Evolutionary conservation across 2,329 filamentous ascomycete genomes (phyloP).

Genomic region (Talaromyces sp.): DNA sequence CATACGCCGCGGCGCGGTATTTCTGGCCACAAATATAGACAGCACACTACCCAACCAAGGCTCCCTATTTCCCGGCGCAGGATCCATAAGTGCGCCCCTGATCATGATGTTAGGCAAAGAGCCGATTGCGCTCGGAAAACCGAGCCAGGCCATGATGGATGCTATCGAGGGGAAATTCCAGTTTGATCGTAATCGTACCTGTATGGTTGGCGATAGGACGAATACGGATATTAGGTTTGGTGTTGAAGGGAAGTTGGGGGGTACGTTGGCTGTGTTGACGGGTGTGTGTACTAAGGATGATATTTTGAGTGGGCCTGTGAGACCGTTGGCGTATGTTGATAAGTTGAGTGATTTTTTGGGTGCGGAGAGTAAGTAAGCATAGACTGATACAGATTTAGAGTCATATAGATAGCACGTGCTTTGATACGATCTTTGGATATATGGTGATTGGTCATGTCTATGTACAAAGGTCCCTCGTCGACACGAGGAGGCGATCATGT

Average conservation of each 20-base stretch:
- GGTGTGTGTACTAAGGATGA: conserved; percentile 81
- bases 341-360: conserved; percentile 72
- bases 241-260: conserved; percentile 83
- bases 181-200: conserved; percentile 78
- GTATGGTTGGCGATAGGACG: conserved; percentile 92
- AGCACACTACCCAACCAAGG: conserved; percentile 81
- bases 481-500: not conserved
- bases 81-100: conserved; percentile 75
- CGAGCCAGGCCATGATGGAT: conserved; percentile 99
- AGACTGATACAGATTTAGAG: conserved; percentile 4
- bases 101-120: conserved; percentile 67
- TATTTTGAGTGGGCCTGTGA: conserved; percentile 71
- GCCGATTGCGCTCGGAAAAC: conserved; percentile 83
- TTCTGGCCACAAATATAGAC: conserved; percentile 91
- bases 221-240: conserved; percentile 98
- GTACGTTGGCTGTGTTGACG: conserved; percentile 85
- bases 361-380: conserved; percentile 11
- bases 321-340: conserved; percentile 82
- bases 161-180: conserved; percentile 94
- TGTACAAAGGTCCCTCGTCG: not conserved
- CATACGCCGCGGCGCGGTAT: conserved; percentile 72
- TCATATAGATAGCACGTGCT: conserved; percentile 14
- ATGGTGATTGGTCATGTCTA: too few species aligned
- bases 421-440: not conserved
- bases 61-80: conserved; percentile 86